Base-by-base conservation (phyloP, 1,284 basidiomycete species). In the Heterobasidion irregulare region DNA sequence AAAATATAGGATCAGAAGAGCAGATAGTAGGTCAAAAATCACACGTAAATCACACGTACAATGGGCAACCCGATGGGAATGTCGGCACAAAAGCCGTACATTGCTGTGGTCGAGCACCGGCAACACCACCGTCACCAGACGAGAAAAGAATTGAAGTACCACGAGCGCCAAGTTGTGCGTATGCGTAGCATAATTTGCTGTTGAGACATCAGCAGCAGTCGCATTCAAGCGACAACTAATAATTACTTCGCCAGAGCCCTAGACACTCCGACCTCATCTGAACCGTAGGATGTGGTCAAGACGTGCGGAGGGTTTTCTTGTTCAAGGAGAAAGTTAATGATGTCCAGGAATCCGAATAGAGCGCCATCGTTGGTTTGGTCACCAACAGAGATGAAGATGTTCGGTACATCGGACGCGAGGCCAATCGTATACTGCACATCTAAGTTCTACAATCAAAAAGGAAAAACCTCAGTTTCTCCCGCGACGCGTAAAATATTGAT, bases 41-140 rank as follows among this genome's bases (percentile, higher is more conserved):
- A 45, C 8, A 47, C 70, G 80, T 18, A 38, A 8, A 13, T 33
- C 32, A 45, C 8, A 47, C 70, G 80, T 18, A 55, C 53, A 52
- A 56, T 13, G 57, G 59, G 35, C 83, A 76, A 59, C 74, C 79
- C 58, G 82, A 83, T 15, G 86, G 87, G 77, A 89, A 89, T 0
- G 68, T 74, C 13, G 86, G 84, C 56, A 86, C 76, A 76, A 89
- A 89, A 13, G 78, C 78, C 2, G 60, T 56, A 66, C 84, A 86
- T 57, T 73, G 66, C n/a, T 79, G 79, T 26, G 13, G 19, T 43
- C 55, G 53, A 15, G 52, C 51, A 33, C 73, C 78, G 32, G 84
- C 84, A 33, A 89, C 83, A 56, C 85, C 85, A 53, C 66, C 69
- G 59, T 84, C 86, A 54, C 86, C 86, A 52, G 81, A 83, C 12